A percentile compares a stretch with the other conserved stretches of the same genome.
Evolutionary conservation across 768 basidiomycete genomes (phyloP).

Genomic region (Clathrus columnatus): DNA sequence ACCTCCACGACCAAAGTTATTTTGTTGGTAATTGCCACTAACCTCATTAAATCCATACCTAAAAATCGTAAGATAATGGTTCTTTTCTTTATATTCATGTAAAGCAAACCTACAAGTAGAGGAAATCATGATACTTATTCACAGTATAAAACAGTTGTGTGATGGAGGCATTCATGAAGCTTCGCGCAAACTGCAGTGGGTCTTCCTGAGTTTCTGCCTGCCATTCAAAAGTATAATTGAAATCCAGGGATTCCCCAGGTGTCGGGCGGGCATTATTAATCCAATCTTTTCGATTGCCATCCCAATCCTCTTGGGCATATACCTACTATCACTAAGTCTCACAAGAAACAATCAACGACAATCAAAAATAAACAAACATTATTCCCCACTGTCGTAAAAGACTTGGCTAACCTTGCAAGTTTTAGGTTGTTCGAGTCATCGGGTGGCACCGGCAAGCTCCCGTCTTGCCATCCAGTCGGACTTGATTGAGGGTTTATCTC

Average conservation of each 20-base stretch:
- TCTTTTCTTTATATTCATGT: too few relatives aligned
- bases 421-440: conserved; percentile 48
- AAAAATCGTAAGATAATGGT: too few relatives aligned
- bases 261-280: conserved; percentile 74
- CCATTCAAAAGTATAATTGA: conserved; percentile 70
- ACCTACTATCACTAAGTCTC: conserved; percentile 31
- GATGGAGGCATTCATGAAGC: conserved; percentile 79
- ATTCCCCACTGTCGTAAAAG: conserved; percentile 80
- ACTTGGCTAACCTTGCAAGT: conserved; percentile 24
- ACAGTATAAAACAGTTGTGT: conserved; percentile 85
- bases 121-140: conserved; percentile 76
- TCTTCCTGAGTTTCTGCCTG: conserved; percentile 42
- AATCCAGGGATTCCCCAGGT: conserved; percentile 52
- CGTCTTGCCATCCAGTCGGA: conserved; percentile 93
- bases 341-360: not conserved
- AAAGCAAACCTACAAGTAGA: conserved; percentile 58
- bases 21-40: conserved; percentile 94
- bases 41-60: conserved; percentile 89
- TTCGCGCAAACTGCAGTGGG: conserved; percentile 62
- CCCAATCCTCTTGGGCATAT: conserved; percentile 93
- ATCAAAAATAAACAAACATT: conserved; percentile 42
- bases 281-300: conserved; percentile 58
- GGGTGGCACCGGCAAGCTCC: conserved; percentile 57
- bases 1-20: conserved; percentile 92
- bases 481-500: conserved; percentile 71